Evolutionary conservation across 2,329 filamentous ascomycete species (phyloP).

Genomic region (Phialophora expanda): DNA sequence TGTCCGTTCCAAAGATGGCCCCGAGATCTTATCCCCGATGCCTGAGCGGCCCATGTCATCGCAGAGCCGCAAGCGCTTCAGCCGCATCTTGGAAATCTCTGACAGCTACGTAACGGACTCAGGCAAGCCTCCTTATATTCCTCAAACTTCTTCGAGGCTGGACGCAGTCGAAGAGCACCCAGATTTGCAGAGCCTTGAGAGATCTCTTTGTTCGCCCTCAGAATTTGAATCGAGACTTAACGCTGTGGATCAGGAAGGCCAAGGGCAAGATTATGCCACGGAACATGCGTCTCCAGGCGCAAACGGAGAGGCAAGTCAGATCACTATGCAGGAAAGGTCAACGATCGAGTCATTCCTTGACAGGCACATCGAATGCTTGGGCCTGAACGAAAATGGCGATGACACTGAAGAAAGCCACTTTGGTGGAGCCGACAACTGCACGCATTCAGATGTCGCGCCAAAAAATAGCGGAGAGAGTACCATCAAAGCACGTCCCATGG

Average conservation of each 20-base stretch:
- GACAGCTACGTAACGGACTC: slow-evolving; percentile 24
- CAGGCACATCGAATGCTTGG: slow-evolving; percentile 40
- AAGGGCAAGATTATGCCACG: no score
- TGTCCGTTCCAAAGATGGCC: slow-evolving; percentile 24
- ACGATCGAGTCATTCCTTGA: slow-evolving; percentile 40
- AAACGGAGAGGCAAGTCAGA: slow-evolving; percentile 17
- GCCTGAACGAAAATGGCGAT: slow-evolving; percentile 25
- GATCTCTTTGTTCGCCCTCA: not conserved
- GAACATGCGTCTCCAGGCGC: slow-evolving; percentile 2
- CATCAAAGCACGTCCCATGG: slow-evolving; percentile 13
- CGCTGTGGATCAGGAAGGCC: slow-evolving; percentile 4
- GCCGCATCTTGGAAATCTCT: slow-evolving; percentile 42
- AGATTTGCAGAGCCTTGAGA: slow-evolving; percentile 20
- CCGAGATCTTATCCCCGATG: slow-evolving; percentile 42
- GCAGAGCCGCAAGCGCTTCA: slow-evolving; percentile 41
- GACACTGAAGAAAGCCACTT: not conserved
- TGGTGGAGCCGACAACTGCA: not conserved
- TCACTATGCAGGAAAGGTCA: slow-evolving; percentile 38
- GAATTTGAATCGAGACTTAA: slow-evolving; percentile 5
- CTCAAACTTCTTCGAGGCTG: slow-evolving; percentile 29
- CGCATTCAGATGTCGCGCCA: not conserved
- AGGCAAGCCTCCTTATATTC: slow-evolving; percentile 12
- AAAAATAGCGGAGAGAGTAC: slow-evolving; percentile 22
- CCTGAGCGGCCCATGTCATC: slow-evolving; percentile 42
- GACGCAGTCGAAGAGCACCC: slow-evolving; percentile 30